Conservation (phyloP, 495 filamentous ascomycete genomes). For the Penicilliopsis zonata region DNA sequence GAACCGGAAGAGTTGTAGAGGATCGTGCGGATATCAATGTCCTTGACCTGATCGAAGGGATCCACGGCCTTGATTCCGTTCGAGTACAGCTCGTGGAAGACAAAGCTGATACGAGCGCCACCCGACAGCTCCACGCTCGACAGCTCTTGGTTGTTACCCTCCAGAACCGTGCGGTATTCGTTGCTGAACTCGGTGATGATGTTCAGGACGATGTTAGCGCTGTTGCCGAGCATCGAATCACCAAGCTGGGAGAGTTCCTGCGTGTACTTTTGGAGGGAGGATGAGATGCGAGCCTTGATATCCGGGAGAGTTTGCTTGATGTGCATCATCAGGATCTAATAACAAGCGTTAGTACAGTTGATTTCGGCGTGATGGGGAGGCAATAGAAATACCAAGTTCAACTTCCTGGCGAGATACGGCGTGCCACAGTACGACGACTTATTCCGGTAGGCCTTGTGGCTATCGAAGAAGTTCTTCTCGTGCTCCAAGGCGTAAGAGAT, state of each 20-base stretch:
- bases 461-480: slow-evolving; percentile 96
- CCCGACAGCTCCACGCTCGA: slow-evolving; percentile 91
- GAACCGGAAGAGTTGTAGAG: slow-evolving; percentile 98
- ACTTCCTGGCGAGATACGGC: slow-evolving; percentile 88
- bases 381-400: slow-evolving; percentile 61
- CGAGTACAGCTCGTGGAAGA: slow-evolving; percentile 96
- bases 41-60: slow-evolving; percentile 95
- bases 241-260: slow-evolving; percentile 73
- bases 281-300: slow-evolving; percentile 90
- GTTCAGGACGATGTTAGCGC: slow-evolving; percentile 88
- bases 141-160: slow-evolving; percentile 91
- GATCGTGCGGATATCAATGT: slow-evolving; percentile 92
- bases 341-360: slow-evolving; percentile 1
- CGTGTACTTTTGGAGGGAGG: slow-evolving; percentile 84
- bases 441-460: slow-evolving; percentile 96
- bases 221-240: slow-evolving; percentile 94
- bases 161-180: slow-evolving; percentile 90
- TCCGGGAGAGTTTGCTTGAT: slow-evolving; percentile 99
- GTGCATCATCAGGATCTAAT: slow-evolving; percentile 97
- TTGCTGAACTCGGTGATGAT: slow-evolving; percentile 99
- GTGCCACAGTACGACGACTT: slow-evolving; percentile 98
- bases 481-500: slow-evolving; percentile 90
- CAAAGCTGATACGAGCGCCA: slow-evolving; percentile 97
- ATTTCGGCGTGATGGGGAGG: slow-evolving; percentile 1
- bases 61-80: slow-evolving; percentile 98